These are phyloP conservation scores for Anethum foeniculum DNA, from an alignment of 140 eudicot genomes.

Conservation along the genomic window DNA sequence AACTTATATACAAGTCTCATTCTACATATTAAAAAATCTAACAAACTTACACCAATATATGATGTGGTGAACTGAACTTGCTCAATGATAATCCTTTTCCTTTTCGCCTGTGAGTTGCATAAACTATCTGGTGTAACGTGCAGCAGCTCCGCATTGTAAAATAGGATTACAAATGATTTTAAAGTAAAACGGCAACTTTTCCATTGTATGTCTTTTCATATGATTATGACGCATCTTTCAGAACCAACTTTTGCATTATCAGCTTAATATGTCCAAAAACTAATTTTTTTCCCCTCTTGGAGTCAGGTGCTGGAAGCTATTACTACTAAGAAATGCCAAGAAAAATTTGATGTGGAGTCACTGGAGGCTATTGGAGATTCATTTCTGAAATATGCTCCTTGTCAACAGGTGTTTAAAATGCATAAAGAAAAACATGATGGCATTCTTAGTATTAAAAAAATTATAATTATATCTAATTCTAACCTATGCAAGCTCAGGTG, in stretches of 20 bases:
- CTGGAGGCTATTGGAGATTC: conserved; percentile 93
- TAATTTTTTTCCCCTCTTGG: not conserved
- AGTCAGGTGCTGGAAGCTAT: conserved; percentile 76
- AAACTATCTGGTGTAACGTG: not conserved
- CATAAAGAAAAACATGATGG: conserved; percentile 66
- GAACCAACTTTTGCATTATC: not conserved
- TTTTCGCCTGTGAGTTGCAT: too few relatives aligned
- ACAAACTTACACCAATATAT: too few relatives aligned
- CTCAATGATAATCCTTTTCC: too few relatives aligned
- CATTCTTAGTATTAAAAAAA: conserved; percentile 40
- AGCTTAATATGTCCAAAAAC: not conserved
- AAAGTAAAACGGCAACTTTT: not conserved
- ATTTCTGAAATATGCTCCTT: conserved; percentile 67
- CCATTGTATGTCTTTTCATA: not conserved
- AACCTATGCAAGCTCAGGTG: conserved; percentile 73
- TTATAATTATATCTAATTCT: conserved; percentile 47
- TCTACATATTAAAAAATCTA: too few relatives aligned
- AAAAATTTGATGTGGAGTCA: conserved; percentile 65
- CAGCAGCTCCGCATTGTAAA: not conserved
- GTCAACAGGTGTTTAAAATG: conserved; percentile 57
- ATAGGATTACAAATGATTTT: not conserved
- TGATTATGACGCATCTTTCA: not conserved
- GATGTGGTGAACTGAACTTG: too few relatives aligned
- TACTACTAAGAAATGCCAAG: conserved; percentile 72
- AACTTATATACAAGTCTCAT: too few relatives aligned